Evolutionary conservation across 192 early-diverging fungal genomes (phyloP).

Genomic region (Entophlyctis luteolus): DNA sequence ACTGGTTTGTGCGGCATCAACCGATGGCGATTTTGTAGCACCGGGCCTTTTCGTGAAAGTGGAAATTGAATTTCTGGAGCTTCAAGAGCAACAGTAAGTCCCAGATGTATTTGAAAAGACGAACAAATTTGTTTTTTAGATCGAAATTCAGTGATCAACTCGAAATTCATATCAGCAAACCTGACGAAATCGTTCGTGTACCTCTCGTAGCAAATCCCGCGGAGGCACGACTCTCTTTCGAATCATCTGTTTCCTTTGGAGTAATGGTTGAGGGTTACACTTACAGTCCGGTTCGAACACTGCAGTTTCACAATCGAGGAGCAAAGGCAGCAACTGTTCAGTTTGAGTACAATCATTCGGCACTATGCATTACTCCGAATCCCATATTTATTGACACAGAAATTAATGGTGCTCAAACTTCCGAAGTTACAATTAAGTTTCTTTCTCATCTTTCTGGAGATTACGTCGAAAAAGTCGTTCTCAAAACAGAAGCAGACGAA

Average conservation of each 20-base stretch:
- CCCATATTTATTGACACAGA: no score
- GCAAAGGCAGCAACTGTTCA: neutral
- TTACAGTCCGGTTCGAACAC: no score
- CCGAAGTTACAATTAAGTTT: no score
- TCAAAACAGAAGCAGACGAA: no score
- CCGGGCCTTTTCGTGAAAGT: constrained; percentile 31
- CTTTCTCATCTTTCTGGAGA: no score
- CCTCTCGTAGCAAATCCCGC: constrained; percentile 32
- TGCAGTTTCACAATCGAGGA: constrained; percentile 1
- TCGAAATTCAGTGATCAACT: no score
- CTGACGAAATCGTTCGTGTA: constrained; percentile 22
- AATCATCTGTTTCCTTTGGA: constrained; percentile 40
- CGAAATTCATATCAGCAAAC: no score
- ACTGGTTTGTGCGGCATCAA: constrained; percentile 7
- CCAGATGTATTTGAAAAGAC: no score
- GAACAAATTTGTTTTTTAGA: no score
- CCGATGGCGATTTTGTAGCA: constrained; percentile 23
- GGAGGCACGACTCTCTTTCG: constrained; percentile 23
- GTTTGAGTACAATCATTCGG: constrained; percentile 4
- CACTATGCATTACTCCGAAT: neutral
- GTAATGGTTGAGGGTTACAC: constrained; percentile 8
- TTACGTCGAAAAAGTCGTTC: no score
- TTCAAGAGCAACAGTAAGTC: neutral
- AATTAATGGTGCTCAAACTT: no score
- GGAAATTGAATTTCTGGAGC: constrained; percentile 21